Base-by-base conservation (phyloP, 2,329 filamentous ascomycete genomes). In the Diaporthe australafricana region DNA sequence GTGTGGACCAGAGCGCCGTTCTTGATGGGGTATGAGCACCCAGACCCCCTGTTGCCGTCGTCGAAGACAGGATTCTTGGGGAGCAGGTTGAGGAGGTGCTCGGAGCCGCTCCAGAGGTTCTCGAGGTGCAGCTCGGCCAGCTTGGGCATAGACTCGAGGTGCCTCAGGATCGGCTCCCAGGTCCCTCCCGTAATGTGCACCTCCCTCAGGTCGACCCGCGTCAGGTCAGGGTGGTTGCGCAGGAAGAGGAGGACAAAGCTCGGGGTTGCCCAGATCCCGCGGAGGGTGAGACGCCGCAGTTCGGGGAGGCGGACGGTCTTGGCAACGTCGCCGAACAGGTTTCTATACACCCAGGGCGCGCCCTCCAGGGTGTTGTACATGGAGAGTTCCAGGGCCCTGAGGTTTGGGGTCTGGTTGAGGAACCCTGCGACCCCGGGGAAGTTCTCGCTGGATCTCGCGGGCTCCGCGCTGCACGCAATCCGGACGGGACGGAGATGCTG, bases 341-440 rank as follows among this genome's bases (percentile, higher is more conserved):
- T 22, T n/a, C 22, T 48, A 17, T 69, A 69, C 22, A n/a, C 53
- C 40, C 40, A 52, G 9, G 67, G 45, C 2, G 30, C 3, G 1
- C 67, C 67, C 7, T 48, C 42, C 40, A 69, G 8, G 35, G 67
- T 69, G 2, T 60, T 69, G 22, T 69, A 69, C 22, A 69, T 9
- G 45, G 22, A 52, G 40, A 69, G 67, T 12, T 69, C 67, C 17
- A 69, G 32, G 12, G 22, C 12, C 22, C 60, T 53, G 20, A 69
- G 67, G 8, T 69, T 55, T 17, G 67, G 67, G 45, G 53, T 60
- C 32, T 32, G 67, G 30, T 30, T 56, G n/a, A 69, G 53, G 32
- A 60, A 69, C 2, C 9, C 9, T n/a, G 42, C 67, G 5, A 69
- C 47, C 0, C 67, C 67, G 1, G 53, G 67, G 25, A 69, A 50